Conservation (phyloP, 2,329 filamentous ascomycete species). For the Exserohilum turcica region DNA sequence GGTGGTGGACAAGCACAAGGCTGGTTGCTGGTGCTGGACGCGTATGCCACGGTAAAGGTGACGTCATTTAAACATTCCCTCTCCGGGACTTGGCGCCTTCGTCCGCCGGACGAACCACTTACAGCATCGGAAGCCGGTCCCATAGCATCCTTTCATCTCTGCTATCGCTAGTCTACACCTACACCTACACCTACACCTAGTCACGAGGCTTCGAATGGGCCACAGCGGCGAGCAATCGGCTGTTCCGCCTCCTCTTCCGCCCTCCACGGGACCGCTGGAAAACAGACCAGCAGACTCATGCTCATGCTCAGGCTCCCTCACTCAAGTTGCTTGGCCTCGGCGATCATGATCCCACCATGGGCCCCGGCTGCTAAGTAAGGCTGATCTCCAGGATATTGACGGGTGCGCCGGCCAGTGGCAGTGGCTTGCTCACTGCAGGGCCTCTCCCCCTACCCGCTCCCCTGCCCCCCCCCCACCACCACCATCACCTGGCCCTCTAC, state of each 20-base stretch:
- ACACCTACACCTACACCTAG: neutral
- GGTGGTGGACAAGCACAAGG: neutral
- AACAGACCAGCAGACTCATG: neutral
- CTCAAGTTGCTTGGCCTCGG: slow-evolving; percentile 6
- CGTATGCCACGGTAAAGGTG: slow-evolving; percentile 7
- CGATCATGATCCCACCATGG: slow-evolving; percentile 9
- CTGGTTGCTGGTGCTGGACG: neutral
- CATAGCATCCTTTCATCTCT: neutral
- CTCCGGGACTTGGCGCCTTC: neutral
- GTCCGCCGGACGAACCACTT: neutral
- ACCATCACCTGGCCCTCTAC: neutral
- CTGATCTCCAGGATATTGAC: slow-evolving; percentile 1
- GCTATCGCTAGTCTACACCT: neutral
- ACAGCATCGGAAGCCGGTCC: slow-evolving; percentile 3
- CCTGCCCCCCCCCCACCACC: too few species aligned
- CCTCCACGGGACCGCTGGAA: neutral
- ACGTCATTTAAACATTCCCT: slow-evolving; percentile 8
- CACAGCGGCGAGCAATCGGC: slow-evolving; percentile 3
- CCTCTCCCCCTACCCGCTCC: neutral
- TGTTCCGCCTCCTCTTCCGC: slow-evolving; percentile 4
- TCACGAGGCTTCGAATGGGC: slow-evolving; percentile 2
- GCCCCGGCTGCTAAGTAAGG: neutral
- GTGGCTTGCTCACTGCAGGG: slow-evolving; percentile 4
- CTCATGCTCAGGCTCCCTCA: neutral
- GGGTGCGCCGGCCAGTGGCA: slow-evolving; percentile 1